These are phyloP conservation scores for Penicillium sp. DNA, from an alignment of 2,329 filamentous ascomycete species.

Conservation along the genomic window DNA sequence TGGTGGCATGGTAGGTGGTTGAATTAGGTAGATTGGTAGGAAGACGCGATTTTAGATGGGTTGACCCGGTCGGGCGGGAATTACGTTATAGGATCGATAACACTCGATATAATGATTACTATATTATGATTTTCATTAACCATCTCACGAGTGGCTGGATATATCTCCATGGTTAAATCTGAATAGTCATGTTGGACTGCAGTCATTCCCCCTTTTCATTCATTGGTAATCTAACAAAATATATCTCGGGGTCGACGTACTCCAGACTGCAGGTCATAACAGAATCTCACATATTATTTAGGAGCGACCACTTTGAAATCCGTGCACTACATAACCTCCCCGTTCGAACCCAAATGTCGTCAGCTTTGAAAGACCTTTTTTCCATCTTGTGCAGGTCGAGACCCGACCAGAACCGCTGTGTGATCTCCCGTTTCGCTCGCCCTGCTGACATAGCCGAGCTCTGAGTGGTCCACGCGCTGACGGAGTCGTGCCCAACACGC, in stretches of 20 bases:
- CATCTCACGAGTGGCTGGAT: background rate
- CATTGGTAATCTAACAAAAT: background rate
- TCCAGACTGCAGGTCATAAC: background rate
- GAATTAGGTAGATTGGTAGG: too few species aligned
- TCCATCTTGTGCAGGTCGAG: background rate
- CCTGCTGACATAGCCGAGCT: slow-evolving; percentile 18
- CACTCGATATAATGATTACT: background rate
- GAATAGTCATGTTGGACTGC: too few species aligned
- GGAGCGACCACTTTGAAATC: background rate
- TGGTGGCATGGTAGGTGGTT: too few species aligned
- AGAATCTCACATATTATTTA: background rate
- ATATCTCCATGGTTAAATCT: background rate
- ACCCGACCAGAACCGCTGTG: slow-evolving; percentile 3
- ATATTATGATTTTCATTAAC: background rate
- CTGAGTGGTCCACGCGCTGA: slow-evolving; percentile 16
- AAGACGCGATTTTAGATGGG: too few species aligned
- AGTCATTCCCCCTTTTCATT: background rate
- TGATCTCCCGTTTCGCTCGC: slow-evolving; percentile 18
- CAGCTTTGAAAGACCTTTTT: slow-evolving; percentile 2
- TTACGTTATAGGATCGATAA: background rate
- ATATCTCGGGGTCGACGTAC: too few species aligned
- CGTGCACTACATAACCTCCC: background rate
- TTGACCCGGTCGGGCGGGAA: too few species aligned
- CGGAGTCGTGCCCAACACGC: slow-evolving; percentile 37
- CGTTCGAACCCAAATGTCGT: slow-evolving; percentile 9